phyloP scores from a whole-genome alignment of 2,329 filamentous ascomycete species.

The Colletotrichum agaves region DNA sequence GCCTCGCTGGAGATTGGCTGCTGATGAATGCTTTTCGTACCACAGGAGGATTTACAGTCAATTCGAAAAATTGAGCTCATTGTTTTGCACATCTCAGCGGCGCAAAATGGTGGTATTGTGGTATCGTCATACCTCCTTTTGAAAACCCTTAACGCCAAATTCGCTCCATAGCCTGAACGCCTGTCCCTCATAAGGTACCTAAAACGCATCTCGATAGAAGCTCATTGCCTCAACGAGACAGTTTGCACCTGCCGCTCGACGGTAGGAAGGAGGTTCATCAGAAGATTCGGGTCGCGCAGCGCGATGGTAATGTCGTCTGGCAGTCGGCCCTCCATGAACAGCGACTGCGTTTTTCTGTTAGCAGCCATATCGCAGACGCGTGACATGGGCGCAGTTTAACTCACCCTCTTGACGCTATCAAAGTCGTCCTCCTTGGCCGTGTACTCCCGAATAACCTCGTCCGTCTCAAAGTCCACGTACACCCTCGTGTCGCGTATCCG shows the following conservation, averaged over 20 bases:
- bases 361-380: conserved; percentile 16
- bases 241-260: conserved; percentile 75
- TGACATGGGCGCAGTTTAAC: conserved; percentile 41
- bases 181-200: not conserved
- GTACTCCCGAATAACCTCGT: conserved; percentile 88
- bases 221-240: conserved; percentile 28
- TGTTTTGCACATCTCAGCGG: conserved; percentile 1
- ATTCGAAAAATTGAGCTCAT: conserved; percentile 5
- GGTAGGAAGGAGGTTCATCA: conserved; percentile 75
- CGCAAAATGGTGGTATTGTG: not conserved
- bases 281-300: conserved; percentile 81
- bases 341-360: conserved; percentile 51
- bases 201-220: not conserved
- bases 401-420: conserved; percentile 77
- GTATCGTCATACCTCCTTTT: conserved; percentile 25
- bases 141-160: conserved; percentile 20
- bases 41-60: conserved; percentile 3
- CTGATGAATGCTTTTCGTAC: conserved; percentile 1
- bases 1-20: conserved; percentile 14
- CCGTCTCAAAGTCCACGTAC: conserved; percentile 86
- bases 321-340: conserved; percentile 59
- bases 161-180: conserved; percentile 14
- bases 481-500: conserved; percentile 89
- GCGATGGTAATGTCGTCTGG: conserved; percentile 81
- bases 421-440: conserved; percentile 87